phyloP scores from a whole-genome alignment of 345 rosid species.

The Acer campestre region DNA sequence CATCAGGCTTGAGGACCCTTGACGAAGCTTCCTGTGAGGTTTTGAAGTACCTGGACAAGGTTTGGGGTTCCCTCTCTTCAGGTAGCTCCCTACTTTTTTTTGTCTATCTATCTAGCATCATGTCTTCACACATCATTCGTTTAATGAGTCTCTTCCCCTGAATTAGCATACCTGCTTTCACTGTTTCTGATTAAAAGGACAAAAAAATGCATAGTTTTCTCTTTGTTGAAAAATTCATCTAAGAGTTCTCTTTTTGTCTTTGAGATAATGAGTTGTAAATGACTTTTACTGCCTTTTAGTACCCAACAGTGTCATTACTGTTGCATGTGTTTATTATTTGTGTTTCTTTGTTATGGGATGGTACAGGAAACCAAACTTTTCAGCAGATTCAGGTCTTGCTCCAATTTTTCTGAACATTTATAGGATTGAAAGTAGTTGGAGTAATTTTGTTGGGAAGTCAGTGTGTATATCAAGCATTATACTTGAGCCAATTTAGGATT shows the following conservation, averaged over 20 bases:
- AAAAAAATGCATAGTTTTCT: neutral
- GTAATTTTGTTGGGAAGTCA: neutral
- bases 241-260: conserved; percentile 4
- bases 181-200: neutral
- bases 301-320: neutral
- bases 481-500: neutral
- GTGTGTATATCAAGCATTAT: neutral
- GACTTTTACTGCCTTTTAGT: neutral
- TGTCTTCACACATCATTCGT: neutral
- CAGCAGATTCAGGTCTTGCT: neutral
- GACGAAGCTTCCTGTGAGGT: conserved; percentile 79
- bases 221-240: neutral
- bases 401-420: conserved; percentile 3
- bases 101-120: neutral
- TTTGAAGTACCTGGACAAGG: conserved; percentile 73
- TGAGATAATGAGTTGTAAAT: neutral
- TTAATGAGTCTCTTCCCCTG: neutral
- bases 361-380: neutral
- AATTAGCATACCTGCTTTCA: neutral
- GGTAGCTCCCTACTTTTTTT: conserved; percentile 41
- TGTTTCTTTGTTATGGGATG: neutral
- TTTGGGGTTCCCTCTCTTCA: conserved; percentile 83
- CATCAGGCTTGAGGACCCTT: conserved; percentile 68
- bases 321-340: neutral
- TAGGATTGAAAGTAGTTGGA: neutral